Evolutionary conservation across 1,139 yeast species (phyloP), one percentile per base, ranked within the genome.

Genomic region (Hansenula sp.): DNA sequence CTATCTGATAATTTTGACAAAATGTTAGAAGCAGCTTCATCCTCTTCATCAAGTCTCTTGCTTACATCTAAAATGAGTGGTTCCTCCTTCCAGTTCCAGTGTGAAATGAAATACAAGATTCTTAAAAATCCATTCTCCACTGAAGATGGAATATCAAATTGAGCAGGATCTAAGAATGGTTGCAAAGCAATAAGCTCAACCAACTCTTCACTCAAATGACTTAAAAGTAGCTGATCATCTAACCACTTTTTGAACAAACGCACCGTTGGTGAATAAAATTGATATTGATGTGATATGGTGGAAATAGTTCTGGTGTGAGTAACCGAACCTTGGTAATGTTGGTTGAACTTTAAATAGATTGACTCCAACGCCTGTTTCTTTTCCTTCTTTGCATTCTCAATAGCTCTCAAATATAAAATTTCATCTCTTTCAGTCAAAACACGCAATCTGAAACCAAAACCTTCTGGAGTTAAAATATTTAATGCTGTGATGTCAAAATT

Each of bases 71-170:
- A 66, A 42, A 90, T 75, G 47, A 92, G 65, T 2, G 96, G 84
- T 37, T 82, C 89, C 48, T 85, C 95, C 53, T 78, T 82, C 98
- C 98, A 92, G 60, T 92, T 90, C 98, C 98, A 94, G 32, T 66
- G 65, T 14, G 95, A 75, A 34, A 92, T 63, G 55, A 83, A 86
- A 39, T 75, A 71, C 34, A 94, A 62, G 18, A 82, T 74, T 45
- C 94, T 82, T 45, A 86, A 68, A 56, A 92, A 88, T 13, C 96
- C 98, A 44, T 82, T 74, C 48, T 78, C 82, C 9, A 83, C 79
- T 35, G 94, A 81, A 37, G 83, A 77, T 3, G 98, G 97, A 3
- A 79, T 73, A 1, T 79, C 71, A 61, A 75, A 89, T 21, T 97
- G 96, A 0, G 87, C 81, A 14, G 92, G 82, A 55, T 89, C 95